Conservation (phyloP, 2,329 filamentous ascomycete species). For the Periconia macrospinosa region DNA sequence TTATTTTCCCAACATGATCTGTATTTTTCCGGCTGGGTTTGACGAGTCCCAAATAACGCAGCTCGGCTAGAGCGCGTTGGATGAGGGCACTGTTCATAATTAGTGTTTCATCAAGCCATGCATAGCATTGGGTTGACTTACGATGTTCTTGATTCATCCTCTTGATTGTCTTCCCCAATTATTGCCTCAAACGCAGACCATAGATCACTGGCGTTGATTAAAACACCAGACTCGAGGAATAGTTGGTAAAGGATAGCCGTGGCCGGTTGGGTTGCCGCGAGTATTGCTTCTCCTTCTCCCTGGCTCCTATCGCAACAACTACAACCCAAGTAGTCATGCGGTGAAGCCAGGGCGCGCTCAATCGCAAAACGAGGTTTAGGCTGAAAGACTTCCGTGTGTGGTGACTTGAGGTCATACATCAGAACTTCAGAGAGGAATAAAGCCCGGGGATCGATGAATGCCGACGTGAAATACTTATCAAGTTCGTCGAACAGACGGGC, state of each 20-base stretch:
- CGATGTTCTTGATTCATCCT: constrained; percentile 52
- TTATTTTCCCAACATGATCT: constrained; percentile 85
- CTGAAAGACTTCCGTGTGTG: constrained; percentile 73
- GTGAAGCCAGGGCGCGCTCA: constrained; percentile 70
- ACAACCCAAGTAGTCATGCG: constrained; percentile 77
- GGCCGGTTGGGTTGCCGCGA: constrained; percentile 66
- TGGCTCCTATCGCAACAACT: constrained; percentile 61
- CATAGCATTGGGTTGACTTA: constrained; percentile 27
- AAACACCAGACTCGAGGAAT: constrained; percentile 73
- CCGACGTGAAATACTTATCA: constrained; percentile 48
- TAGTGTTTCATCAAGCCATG: constrained; percentile 6
- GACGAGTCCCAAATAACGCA: constrained; percentile 83
- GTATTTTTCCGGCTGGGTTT: constrained; percentile 89
- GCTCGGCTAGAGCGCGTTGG: constrained; percentile 81
- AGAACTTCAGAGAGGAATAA: constrained; percentile 71
- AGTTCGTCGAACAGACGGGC: constrained; percentile 59
- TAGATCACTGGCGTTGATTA: constrained; percentile 79
- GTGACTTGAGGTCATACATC: constrained; percentile 72
- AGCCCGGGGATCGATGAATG: constrained; percentile 53
- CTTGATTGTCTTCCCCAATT: constrained; percentile 54
- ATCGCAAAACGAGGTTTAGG: constrained; percentile 71
- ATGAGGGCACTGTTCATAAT: constrained; percentile 64
- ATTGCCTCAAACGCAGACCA: constrained; percentile 76
- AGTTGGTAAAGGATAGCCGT: constrained; percentile 77
- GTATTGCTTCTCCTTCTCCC: constrained; percentile 40